These are phyloP conservation scores for Sphenostylis stenocarpa DNA, from an alignment of 306 rosid genomes.

Conservation along the genomic window DNA sequence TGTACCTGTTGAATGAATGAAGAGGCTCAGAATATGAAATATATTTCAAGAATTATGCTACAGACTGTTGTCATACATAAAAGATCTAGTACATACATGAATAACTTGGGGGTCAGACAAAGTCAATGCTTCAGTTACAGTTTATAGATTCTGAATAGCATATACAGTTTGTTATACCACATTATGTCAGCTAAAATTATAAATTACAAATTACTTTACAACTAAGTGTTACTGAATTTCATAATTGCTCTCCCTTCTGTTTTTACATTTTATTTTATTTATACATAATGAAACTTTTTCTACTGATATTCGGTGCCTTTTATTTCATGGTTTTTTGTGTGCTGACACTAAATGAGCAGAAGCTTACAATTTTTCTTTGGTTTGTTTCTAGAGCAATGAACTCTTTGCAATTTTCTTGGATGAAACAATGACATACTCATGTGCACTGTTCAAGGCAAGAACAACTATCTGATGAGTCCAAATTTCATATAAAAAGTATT, in stretches of 20 bases:
- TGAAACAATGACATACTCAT: conserved; percentile 84
- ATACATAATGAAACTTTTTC: not conserved
- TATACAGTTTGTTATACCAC: not conserved
- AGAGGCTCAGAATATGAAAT: not conserved
- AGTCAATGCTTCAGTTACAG: not conserved
- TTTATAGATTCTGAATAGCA: not conserved
- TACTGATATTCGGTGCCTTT: not conserved
- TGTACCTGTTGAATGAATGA: not conserved
- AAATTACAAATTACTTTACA: not conserved
- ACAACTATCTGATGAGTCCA: not conserved
- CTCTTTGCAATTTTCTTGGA: conserved; percentile 87
- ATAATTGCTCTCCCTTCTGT: not conserved
- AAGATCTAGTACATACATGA: conserved; percentile 2
- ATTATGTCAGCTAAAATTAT: not conserved
- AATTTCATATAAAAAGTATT: not conserved
- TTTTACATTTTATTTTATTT: not conserved
- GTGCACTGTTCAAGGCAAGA: conserved; percentile 81
- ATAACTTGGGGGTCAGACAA: not conserved
- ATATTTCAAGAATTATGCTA: not conserved
- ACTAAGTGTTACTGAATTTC: not conserved
- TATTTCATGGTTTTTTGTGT: not conserved
- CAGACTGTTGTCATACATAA: not conserved
- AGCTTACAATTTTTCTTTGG: conserved; percentile 25
- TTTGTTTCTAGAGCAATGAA: conserved; percentile 75
- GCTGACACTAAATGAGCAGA: conserved; percentile 2